Evolutionary conservation across 805 yeast species (phyloP).

Genomic region (Kockiozyma suomiensis): DNA sequence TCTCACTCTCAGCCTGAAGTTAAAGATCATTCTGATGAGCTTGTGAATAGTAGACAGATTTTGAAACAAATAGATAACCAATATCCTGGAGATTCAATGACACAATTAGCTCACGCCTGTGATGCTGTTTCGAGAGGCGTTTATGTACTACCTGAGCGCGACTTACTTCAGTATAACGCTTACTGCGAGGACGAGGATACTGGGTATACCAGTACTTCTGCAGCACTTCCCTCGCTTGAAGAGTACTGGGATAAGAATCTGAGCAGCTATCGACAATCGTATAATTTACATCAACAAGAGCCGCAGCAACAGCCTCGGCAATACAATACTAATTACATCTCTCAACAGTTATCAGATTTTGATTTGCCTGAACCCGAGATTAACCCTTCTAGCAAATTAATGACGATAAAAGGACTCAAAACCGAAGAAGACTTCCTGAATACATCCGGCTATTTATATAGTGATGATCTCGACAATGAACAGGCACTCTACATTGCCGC

Average conservation of each 20-base stretch:
- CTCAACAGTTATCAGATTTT: neutral
- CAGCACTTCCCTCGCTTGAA: neutral
- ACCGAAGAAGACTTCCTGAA: neutral
- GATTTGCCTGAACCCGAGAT: neutral
- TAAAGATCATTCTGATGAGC: neutral
- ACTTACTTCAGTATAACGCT: neutral
- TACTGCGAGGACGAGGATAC: neutral
- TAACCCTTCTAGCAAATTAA: neutral
- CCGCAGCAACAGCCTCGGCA: neutral
- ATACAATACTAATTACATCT: too few relatives aligned
- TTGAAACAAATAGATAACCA: neutral
- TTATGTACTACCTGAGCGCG: neutral
- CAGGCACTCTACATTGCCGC: neutral
- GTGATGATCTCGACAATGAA: neutral
- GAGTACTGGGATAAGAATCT: neutral
- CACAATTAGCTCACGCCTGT: neutral
- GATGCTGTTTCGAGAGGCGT: neutral
- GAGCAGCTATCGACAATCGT: neutral
- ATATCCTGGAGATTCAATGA: neutral
- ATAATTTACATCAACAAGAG: neutral
- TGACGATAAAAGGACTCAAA: neutral
- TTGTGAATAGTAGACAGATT: neutral
- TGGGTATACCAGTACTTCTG: neutral
- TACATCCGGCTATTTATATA: neutral
- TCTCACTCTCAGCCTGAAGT: neutral